Evolutionary conservation across 306 rosid genomes (phyloP).

Genomic region (Glycyrrhiza uralensis): DNA sequence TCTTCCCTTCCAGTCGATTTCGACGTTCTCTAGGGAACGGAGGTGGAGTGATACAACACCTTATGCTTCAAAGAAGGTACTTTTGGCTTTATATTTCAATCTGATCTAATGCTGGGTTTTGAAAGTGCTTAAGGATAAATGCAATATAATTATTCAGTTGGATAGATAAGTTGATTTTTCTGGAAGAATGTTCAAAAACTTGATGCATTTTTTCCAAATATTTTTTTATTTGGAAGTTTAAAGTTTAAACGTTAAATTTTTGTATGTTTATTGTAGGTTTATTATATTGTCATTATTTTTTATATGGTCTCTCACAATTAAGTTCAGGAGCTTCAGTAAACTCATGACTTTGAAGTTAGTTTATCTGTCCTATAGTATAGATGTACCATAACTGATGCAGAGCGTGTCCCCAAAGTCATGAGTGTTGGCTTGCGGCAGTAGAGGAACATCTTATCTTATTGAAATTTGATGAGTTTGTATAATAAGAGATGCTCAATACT

Average conservation of each 20-base stretch:
- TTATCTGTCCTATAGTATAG: slow-evolving; percentile 1
- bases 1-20: slow-evolving; percentile 49
- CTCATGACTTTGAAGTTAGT: slow-evolving; percentile 7
- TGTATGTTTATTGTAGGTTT: background rate
- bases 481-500: slow-evolving; percentile 4
- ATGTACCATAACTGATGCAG: background rate
- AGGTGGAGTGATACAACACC: slow-evolving; percentile 86
- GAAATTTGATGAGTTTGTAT: background rate
- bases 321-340: background rate
- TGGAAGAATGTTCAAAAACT: background rate
- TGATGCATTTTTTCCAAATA: background rate
- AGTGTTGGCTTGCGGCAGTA: background rate
- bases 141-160: background rate
- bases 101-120: slow-evolving; percentile 3
- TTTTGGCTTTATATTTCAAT: slow-evolving; percentile 30
- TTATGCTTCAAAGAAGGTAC: slow-evolving; percentile 81
- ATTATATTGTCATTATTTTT: background rate
- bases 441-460: background rate
- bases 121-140: background rate
- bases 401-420: background rate
- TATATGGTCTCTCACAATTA: background rate
- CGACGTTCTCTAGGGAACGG: slow-evolving; percentile 50
- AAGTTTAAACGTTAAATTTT: background rate
- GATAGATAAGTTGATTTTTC: slow-evolving; percentile 1
- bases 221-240: slow-evolving; percentile 1